Conservation (phyloP, 2,329 filamentous ascomycete genomes). For the Dryadomyces quercus-mongolicae region DNA sequence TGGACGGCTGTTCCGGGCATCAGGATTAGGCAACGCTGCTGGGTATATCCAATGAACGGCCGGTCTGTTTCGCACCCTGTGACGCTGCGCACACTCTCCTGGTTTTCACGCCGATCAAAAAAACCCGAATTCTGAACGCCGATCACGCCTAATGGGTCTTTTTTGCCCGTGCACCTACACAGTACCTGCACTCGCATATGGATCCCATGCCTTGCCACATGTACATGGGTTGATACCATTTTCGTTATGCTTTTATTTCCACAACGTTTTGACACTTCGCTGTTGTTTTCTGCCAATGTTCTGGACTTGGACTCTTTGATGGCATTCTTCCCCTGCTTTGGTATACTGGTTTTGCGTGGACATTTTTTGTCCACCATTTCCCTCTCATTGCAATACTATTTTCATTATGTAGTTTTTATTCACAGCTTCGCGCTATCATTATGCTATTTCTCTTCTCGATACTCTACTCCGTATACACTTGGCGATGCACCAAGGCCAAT, state of each 20-base stretch:
- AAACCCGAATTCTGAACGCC: too few relatives aligned
- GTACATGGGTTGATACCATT: conserved; percentile 1
- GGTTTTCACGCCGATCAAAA: neutral
- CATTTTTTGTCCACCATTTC: neutral
- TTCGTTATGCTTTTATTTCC: neutral
- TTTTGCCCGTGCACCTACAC: neutral
- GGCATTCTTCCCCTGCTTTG: neutral
- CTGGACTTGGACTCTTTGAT: neutral
- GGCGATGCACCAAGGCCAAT: too few relatives aligned
- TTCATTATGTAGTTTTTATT: neutral
- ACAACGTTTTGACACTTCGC: neutral
- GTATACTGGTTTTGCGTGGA: neutral
- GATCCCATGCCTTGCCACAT: neutral
- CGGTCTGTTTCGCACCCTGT: neutral
- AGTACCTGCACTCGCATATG: neutral
- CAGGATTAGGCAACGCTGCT: neutral
- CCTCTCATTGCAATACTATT: neutral
- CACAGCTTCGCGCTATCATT: too few relatives aligned
- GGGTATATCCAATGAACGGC: neutral
- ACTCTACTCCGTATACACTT: too few relatives aligned
- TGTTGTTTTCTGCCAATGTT: neutral
- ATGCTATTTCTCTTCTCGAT: too few relatives aligned
- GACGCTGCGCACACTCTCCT: neutral
- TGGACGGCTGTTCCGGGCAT: too few relatives aligned
- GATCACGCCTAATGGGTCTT: too few relatives aligned